Percentiles rank a stretch among this genome's conserved stretches.
These are phyloP conservation scores for Saccharum officinarum DNA, from an alignment of 176 grass and related monocot species.

Conservation along the genomic window DNA sequence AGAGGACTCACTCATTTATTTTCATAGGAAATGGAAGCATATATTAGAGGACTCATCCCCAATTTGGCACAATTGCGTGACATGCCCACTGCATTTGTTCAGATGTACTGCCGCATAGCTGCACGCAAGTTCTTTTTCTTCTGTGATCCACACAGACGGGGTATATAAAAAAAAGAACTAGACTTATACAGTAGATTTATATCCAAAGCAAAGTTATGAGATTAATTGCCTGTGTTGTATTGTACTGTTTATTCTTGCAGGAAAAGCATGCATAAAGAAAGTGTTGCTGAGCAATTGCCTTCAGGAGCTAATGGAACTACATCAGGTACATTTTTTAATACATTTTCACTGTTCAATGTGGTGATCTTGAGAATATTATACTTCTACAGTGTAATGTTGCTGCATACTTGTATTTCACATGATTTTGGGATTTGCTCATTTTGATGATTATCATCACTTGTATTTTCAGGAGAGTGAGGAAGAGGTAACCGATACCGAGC, in stretches of 20 bases:
- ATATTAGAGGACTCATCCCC: constrained; percentile 97
- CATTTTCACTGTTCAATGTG: background rate
- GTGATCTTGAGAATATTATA: background rate
- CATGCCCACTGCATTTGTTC: constrained; percentile 86
- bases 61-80: constrained; percentile 95
- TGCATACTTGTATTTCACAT: background rate
- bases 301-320: constrained; percentile 98
- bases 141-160: constrained; percentile 93
- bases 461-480: constrained; percentile 91
- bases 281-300: constrained; percentile 96
- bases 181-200: background rate
- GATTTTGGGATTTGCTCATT: background rate
- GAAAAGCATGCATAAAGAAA: constrained; percentile 99
- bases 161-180: constrained; percentile 20
- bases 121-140: constrained; percentile 99
- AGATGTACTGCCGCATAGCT: constrained; percentile 99
- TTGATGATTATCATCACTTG: constrained; percentile 14
- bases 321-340: constrained; percentile 59
- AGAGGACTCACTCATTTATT: constrained; percentile 63
- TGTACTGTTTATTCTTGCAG: constrained; percentile 38
- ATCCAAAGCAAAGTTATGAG: background rate
- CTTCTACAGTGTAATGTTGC: background rate
- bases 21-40: constrained; percentile 97
- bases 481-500: constrained; percentile 93
- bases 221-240: background rate